These are phyloP conservation scores for Samsoniella hepiali DNA, from an alignment of 2,329 filamentous ascomycete species.

Conservation along the genomic window DNA sequence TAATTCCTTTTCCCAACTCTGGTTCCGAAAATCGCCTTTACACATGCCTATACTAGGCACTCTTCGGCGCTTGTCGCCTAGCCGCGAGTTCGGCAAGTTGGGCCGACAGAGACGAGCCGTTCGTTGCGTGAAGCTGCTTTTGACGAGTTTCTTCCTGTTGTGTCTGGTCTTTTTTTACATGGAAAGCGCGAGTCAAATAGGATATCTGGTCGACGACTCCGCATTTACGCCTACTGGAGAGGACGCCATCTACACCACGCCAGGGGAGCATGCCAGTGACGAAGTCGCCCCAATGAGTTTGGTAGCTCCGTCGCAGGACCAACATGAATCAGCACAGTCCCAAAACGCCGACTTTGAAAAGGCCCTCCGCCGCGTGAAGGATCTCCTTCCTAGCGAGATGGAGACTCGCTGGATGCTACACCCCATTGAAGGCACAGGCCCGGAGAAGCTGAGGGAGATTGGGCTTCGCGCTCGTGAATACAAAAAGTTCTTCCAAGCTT, in stretches of 20 bases:
- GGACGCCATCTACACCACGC: background rate
- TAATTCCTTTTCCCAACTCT: background rate
- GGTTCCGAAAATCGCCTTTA: background rate
- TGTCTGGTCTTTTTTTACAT: background rate
- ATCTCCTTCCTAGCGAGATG: background rate
- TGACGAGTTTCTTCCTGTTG: background rate
- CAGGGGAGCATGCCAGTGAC: background rate
- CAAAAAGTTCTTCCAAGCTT: background rate
- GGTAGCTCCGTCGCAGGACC: background rate
- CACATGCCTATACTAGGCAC: background rate
- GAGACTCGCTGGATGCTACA: background rate
- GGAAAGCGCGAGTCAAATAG: background rate
- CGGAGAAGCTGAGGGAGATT: conserved; percentile 8
- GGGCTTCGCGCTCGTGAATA: conserved; percentile 11
- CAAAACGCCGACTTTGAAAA: background rate
- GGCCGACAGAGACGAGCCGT: background rate
- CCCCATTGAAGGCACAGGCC: background rate
- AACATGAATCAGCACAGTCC: background rate
- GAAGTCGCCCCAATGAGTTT: background rate
- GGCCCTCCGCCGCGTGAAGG: background rate
- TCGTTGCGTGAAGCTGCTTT: background rate
- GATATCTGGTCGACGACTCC: background rate
- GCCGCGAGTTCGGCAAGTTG: conserved; percentile 1
- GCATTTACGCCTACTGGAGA: background rate
- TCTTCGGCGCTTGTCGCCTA: conserved; percentile 4